phyloP scores from a whole-genome alignment of 192 early-diverging fungal genomes.

The Rhizophagus prolifer region DNA sequence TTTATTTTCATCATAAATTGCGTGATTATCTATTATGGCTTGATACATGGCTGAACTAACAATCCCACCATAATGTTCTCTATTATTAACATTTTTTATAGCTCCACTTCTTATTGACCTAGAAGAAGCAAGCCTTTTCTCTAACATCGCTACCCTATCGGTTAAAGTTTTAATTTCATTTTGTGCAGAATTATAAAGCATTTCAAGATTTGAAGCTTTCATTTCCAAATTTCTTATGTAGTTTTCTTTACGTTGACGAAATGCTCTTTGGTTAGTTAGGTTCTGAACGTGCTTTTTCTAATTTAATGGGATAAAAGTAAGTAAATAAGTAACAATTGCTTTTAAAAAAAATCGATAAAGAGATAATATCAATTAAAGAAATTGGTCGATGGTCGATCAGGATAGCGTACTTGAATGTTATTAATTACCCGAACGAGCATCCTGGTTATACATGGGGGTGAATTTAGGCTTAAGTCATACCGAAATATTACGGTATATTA shows the following conservation, averaged over 20 bases:
- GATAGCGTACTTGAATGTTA: too few species aligned
- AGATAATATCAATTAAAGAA: too few species aligned
- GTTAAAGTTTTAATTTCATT: constrained; percentile 23
- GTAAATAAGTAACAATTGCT: too few species aligned
- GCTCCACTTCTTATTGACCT: neutral
- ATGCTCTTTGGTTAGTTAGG: constrained; percentile 21
- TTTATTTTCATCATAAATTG: neutral
- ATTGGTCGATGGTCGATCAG: too few species aligned
- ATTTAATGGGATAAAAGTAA: neutral
- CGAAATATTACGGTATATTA: too few species aligned
- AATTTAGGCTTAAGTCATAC: too few species aligned
- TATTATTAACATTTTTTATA: neutral
- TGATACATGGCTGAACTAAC: neutral
- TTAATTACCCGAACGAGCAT: too few species aligned
- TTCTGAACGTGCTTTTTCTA: constrained; percentile 30
- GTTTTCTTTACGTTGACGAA: constrained; percentile 20
- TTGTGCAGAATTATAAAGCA: neutral
- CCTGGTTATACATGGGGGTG: too few species aligned
- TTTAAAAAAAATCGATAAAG: too few species aligned
- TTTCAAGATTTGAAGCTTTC: neutral
- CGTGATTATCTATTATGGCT: too few species aligned
- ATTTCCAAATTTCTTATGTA: constrained; percentile 7
- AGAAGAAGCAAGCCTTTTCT: neutral
- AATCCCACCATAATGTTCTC: neutral
- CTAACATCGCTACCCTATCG: neutral